Evolutionary conservation across 2,329 filamentous ascomycete species (phyloP).

Genomic region (Exserohilum turcica): DNA sequence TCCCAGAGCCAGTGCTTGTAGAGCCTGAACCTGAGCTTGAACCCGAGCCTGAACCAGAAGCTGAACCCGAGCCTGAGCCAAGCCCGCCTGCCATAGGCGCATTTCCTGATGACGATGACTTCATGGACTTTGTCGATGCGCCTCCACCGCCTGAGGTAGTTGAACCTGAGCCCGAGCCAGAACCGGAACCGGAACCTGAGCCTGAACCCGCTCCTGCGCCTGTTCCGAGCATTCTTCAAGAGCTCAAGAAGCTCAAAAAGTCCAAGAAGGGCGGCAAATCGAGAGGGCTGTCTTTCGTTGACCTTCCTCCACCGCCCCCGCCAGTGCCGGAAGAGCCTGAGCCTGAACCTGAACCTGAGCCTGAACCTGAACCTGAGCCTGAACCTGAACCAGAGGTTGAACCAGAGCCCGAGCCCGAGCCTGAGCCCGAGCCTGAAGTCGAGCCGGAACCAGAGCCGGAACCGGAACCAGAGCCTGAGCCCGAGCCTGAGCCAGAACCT

Average conservation of each 20-base stretch:
- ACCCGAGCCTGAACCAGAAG: constrained; percentile 41
- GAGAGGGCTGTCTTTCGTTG: constrained; percentile 64
- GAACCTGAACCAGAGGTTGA: constrained; percentile 39
- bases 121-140: constrained; percentile 35
- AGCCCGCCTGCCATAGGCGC: constrained; percentile 53
- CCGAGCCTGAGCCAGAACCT: constrained; percentile 41
- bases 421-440: constrained; percentile 25
- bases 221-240: constrained; percentile 25
- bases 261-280: constrained; percentile 40
- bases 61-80: constrained; percentile 37
- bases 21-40: constrained; percentile 25
- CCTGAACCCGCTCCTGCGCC: constrained; percentile 11
- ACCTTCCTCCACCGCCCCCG: constrained; percentile 36
- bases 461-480: constrained; percentile 35
- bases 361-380: constrained; percentile 38
- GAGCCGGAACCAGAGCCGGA: background rate
- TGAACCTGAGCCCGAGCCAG: constrained; percentile 31
- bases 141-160: constrained; percentile 1
- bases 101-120: constrained; percentile 53
- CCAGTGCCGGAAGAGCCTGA: constrained; percentile 25
- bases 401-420: constrained; percentile 38
- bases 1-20: constrained; percentile 33
- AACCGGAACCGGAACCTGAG: constrained; percentile 37
- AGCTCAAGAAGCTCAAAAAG: constrained; percentile 28
- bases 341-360: constrained; percentile 12